Evolutionary conservation across 1,139 yeast genomes (phyloP).

Genomic region (Lodderomyces elongisporus): DNA sequence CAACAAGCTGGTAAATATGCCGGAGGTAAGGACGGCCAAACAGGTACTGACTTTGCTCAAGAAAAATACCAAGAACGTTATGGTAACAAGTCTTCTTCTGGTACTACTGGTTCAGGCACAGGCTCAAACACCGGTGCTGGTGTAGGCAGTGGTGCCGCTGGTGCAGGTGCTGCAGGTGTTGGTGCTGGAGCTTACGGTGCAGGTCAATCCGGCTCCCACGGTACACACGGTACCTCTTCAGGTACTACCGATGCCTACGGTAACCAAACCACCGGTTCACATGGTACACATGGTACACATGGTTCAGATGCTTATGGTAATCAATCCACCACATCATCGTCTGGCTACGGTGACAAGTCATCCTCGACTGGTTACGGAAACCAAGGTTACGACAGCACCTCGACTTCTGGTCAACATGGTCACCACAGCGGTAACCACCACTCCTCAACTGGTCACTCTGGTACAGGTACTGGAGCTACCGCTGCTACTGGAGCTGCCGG

Average conservation of each 20-base stretch:
- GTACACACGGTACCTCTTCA: constrained; percentile 4
- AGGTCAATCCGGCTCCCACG: constrained; percentile 1
- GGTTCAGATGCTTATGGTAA: constrained; percentile 6
- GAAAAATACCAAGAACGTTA: constrained; percentile 9
- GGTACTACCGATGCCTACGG: constrained; percentile 5
- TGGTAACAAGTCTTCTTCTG: constrained; percentile 1
- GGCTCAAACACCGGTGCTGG: constrained; percentile 5
- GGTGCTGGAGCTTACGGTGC: constrained; percentile 5
- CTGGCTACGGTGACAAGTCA: constrained; percentile 6
- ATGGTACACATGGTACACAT: constrained; percentile 4
- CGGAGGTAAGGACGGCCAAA: constrained; percentile 12
- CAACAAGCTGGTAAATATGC: constrained; percentile 10
- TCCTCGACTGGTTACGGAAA: constrained; percentile 7
- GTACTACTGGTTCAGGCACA: neutral
- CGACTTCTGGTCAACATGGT: constrained; percentile 4
- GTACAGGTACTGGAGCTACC: constrained; percentile 5
- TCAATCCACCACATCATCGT: constrained; percentile 2
- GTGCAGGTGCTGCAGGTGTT: constrained; percentile 6
- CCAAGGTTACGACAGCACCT: constrained; percentile 6
- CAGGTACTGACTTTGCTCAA: constrained; percentile 11
- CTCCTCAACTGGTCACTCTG: constrained; percentile 3
- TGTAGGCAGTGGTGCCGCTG: constrained; percentile 5
- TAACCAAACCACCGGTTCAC: constrained; percentile 2
- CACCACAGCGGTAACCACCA: constrained; percentile 2
- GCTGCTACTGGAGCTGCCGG: constrained; percentile 6